Evolutionary conservation across 2,329 filamentous ascomycete species (phyloP).

Genomic region (Teratosphaeria destructans): DNA sequence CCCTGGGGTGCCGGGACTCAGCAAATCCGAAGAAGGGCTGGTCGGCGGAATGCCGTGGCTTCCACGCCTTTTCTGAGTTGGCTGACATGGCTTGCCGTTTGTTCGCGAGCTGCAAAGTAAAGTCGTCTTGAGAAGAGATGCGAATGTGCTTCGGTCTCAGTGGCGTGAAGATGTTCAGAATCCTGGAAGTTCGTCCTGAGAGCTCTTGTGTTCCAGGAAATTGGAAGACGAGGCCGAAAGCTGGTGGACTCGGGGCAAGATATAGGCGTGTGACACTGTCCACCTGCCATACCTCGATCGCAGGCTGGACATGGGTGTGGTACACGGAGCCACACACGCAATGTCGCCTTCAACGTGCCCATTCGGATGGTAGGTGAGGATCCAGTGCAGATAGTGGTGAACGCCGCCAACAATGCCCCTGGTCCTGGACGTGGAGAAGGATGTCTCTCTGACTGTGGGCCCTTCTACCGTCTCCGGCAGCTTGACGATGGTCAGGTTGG

Average conservation of each 20-base stretch:
- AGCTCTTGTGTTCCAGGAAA: neutral
- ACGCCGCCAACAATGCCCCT: neutral
- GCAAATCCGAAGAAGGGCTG: constrained; percentile 8
- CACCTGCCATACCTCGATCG: neutral
- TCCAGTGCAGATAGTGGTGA: neutral
- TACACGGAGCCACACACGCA: neutral
- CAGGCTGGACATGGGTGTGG: neutral
- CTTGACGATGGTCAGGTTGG: neutral
- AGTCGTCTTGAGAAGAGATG: neutral
- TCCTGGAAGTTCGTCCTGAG: neutral
- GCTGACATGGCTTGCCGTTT: neutral
- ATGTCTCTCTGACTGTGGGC: neutral
- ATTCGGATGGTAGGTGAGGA: neutral
- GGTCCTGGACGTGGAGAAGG: neutral
- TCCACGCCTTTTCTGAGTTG: neutral
- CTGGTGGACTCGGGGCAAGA: neutral
- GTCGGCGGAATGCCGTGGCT: neutral
- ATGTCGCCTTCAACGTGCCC: neutral
- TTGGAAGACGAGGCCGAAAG: neutral
- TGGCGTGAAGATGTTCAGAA: no score
- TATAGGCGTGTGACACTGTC: neutral
- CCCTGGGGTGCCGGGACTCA: neutral
- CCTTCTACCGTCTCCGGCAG: neutral
- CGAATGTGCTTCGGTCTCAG: neutral
- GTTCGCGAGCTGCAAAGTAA: neutral